Base-by-base conservation (phyloP, 495 filamentous ascomycete genomes). In the Penicillium cosmopolitanum region DNA sequence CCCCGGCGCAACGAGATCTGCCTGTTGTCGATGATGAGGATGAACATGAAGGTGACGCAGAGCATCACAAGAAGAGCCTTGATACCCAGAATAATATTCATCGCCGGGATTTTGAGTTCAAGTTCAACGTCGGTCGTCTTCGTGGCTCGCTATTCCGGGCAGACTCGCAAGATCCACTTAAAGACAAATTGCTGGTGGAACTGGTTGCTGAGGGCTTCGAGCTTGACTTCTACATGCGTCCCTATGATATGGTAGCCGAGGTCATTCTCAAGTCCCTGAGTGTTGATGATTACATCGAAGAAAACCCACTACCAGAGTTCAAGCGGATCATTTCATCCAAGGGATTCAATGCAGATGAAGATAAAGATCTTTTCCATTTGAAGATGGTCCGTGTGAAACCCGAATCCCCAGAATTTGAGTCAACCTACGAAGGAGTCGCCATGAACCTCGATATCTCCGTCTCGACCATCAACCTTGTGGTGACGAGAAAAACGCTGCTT, bases 311-410 rank as follows among this genome's bases (percentile, higher is more conserved):
- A 2, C 90, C 95, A 18, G 94, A 97, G 68, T 98, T 98, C 82
- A 96, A 96, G 77, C 91, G 90, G 47, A 95, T 98, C 51, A 82
- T 98, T 13, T 96, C 93, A 1, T 96, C 94, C 5, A 93, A 91
- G 46, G 91, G 92, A 46, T 81, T 85, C 11, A 78, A 85, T 56
- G 81, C 84, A 12, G 85, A 92, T 47, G 85, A 88, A 58, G 80
- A 89, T 43, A 89, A 89, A 58, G 91, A 95, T 65, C 85, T 98
- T 19, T 90, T 98, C 62, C 83, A 87, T 51, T 80, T 98, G 64
- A 96, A 93, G 67, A 93, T 96, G 66, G 80, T 92, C 18, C 90
- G 88, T 66, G 93, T 98, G 52, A 96, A 95, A 50, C 85, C 82
- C 44, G 90, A 96, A 58, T 97, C 93, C 11, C 96, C 96, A 0